Conservation (phyloP, 2,329 filamentous ascomycete species). For the Cercospora canescens region DNA sequence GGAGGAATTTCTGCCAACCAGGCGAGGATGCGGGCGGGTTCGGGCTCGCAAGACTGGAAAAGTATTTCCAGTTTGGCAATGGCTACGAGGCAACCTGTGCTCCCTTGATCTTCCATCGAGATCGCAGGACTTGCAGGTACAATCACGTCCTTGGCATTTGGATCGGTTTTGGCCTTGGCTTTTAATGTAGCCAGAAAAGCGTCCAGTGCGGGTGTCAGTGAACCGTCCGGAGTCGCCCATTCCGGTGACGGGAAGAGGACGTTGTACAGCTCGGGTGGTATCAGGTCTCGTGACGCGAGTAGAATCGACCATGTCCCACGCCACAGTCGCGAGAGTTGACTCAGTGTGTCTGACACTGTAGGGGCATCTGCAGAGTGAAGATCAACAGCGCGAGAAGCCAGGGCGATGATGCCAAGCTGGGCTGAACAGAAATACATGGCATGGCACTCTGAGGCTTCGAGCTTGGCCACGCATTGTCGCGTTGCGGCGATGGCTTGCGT, state of each 20-base stretch:
- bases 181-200: slow-evolving; percentile 18
- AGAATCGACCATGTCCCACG: slow-evolving; percentile 22
- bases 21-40: slow-evolving; percentile 18
- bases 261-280: slow-evolving; percentile 16
- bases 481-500: slow-evolving; percentile 19
- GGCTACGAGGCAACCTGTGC: slow-evolving; percentile 15
- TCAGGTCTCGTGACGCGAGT: slow-evolving; percentile 16
- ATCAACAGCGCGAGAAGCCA: slow-evolving; percentile 22
- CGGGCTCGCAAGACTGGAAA: slow-evolving; percentile 9
- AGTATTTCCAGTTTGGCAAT: slow-evolving; percentile 19
- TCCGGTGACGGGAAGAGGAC: slow-evolving; percentile 17
- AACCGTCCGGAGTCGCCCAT: slow-evolving; percentile 10
- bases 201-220: slow-evolving; percentile 3
- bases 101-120: slow-evolving; percentile 4
- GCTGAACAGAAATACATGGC: slow-evolving; percentile 23
- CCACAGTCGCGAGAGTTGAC: slow-evolving; percentile 19
- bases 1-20: slow-evolving; percentile 17
- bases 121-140: not conserved
- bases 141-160: not conserved
- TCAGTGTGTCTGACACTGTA: slow-evolving; percentile 18
- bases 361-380: slow-evolving; percentile 4
- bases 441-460: slow-evolving; percentile 17
- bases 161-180: slow-evolving; percentile 5
- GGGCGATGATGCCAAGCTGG: slow-evolving; percentile 19
- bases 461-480: slow-evolving; percentile 15